phyloP scores from a whole-genome alignment of 352 stramenopile genomes.

The Globisporangium ultimum region DNA sequence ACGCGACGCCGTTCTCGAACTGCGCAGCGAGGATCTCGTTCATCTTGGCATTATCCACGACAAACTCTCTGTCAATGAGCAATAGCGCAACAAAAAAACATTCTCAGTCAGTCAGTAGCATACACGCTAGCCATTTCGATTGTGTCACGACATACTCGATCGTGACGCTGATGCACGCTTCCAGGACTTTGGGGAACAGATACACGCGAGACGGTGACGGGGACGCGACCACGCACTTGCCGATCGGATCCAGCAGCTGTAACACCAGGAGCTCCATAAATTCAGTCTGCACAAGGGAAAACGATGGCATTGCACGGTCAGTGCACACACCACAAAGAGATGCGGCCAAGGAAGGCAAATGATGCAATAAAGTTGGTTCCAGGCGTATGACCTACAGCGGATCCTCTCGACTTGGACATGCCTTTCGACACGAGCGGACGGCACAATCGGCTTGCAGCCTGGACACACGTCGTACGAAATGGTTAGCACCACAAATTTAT shows the following conservation, averaged over 20 bases:
- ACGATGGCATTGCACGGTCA: not conserved
- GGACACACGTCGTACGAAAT: not conserved
- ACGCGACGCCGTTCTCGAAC: constrained; percentile 46
- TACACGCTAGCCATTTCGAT: not conserved
- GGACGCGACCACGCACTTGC: constrained; percentile 30
- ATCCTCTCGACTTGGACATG: constrained; percentile 10
- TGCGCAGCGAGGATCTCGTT: constrained; percentile 37
- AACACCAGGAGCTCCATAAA: constrained; percentile 49
- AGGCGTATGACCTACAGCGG: constrained; percentile 4
- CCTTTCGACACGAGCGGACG: constrained; percentile 8
- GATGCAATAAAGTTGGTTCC: too few relatives aligned
- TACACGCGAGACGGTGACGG: constrained; percentile 41
- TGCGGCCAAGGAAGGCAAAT: not conserved
- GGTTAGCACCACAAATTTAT: too few relatives aligned
- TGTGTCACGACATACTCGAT: constrained; percentile 37
- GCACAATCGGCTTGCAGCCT: constrained; percentile 12
- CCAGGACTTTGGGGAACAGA: constrained; percentile 45
- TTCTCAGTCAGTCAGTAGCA: not conserved
- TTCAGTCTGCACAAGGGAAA: constrained; percentile 27
- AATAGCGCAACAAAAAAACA: not conserved
- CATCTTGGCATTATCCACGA: constrained; percentile 39
- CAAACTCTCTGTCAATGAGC: constrained; percentile 24
- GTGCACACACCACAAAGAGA: not conserved
- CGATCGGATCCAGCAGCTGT: constrained; percentile 45
- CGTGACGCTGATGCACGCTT: constrained; percentile 49